Base-by-base conservation (phyloP, 345 rosid species). In the Sonneratia alba region DNA sequence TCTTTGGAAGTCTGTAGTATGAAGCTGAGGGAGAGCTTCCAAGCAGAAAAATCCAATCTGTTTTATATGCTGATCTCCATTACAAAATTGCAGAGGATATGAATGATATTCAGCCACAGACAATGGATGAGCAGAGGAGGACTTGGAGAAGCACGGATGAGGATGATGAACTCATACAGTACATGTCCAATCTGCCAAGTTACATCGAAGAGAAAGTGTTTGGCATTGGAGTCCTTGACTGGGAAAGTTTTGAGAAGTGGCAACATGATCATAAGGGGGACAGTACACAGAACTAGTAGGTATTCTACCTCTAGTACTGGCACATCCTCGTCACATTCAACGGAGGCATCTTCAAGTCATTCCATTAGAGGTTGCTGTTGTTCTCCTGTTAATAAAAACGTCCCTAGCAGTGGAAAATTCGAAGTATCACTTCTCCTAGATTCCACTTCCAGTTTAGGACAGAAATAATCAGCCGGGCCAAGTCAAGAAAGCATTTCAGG, bases 211-310 rank as follows among this genome's bases (percentile, higher is more conserved):
- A 88, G 62, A 88, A 81, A 66, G 83, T 83, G 72, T 79, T 91
- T 76, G 90, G 84, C 49, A 83, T 91, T 71, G 98, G 98, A 79
- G 98, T 94, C 72, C 95, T 94, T 76, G 91, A 90, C 67, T 91
- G 97, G 98, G 79, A 86, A 7, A 92, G 88, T 57, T 86, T 94
- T 32, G 95, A 91, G 75, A 90, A 84, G 76, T 94, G 98, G 98
- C 89, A 89, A 70, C 77, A 73, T 77, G 77, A 75, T 80, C 86
- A 86, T 70, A 84, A 80, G 66, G 86, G 86, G 78, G 76, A 36
- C 79, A 64, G 70, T 77, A 9, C 71, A 70, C 13, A 81, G 81
- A 75, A 76, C 22, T 82, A 78, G 80, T 27, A 67, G 87, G 77
- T 74, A 81, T 77, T 85, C 88, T 51, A 63, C 78, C n/a, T 86